Conservation (phyloP, 176 grass and related monocot genomes). For the Chloris gayana region DNA sequence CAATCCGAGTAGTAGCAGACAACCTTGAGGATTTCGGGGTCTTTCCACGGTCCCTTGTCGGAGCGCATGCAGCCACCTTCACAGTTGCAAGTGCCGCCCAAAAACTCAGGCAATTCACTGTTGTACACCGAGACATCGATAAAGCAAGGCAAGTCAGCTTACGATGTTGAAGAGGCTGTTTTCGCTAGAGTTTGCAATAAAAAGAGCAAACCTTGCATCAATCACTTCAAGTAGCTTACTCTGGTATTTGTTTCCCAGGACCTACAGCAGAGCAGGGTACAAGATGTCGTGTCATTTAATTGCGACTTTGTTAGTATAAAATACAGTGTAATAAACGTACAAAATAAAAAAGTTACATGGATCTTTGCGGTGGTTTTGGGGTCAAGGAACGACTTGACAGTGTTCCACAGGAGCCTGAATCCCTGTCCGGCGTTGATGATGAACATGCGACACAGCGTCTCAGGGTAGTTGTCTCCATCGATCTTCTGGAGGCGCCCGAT, state of each 20-base stretch:
- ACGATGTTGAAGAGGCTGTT: not conserved
- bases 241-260: slow-evolving; percentile 93
- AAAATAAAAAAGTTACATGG: slow-evolving; percentile 64
- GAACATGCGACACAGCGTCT: slow-evolving; percentile 98
- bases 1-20: not conserved
- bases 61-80: slow-evolving; percentile 92
- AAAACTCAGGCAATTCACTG: slow-evolving; percentile 91
- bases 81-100: slow-evolving; percentile 89
- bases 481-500: slow-evolving; percentile 87
- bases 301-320: not conserved
- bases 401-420: slow-evolving; percentile 97
- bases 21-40: slow-evolving; percentile 90
- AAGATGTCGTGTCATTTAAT: not conserved
- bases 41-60: slow-evolving; percentile 98
- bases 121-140: not conserved
- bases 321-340: not conserved
- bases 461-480: slow-evolving; percentile 95
- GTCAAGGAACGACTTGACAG: slow-evolving; percentile 94
- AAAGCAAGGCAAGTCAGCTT: slow-evolving; percentile 16
- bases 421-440: slow-evolving; percentile 95
- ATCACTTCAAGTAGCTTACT: slow-evolving; percentile 94
- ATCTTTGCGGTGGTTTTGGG: slow-evolving; percentile 97
- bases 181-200: not conserved
- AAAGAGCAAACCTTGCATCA: slow-evolving; percentile 66
- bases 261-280: slow-evolving; percentile 41